Conservation (phyloP, 306 rosid genomes). For the Medicago lupulina region DNA sequence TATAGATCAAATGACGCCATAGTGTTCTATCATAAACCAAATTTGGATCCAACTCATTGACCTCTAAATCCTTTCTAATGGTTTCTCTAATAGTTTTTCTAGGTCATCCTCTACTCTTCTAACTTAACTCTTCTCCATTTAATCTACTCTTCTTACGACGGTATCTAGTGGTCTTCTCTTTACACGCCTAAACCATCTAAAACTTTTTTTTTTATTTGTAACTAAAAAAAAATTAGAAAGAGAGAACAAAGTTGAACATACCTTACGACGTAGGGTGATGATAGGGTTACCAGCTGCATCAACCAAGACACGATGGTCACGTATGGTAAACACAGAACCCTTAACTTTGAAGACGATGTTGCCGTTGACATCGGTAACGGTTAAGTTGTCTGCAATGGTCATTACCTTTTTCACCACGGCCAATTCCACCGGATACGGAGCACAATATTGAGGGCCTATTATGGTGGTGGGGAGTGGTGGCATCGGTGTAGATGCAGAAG, state of each 20-base stretch:
- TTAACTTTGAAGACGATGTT: slow-evolving; percentile 55
- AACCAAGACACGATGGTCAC: slow-evolving; percentile 47
- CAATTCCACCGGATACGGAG: slow-evolving; percentile 50
- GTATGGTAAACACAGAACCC: slow-evolving; percentile 41
- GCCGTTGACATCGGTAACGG: slow-evolving; percentile 55
- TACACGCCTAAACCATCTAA: too few relatives aligned
- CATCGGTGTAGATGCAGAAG: not conserved
- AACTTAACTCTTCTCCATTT: too few relatives aligned
- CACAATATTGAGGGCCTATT: slow-evolving; percentile 51
- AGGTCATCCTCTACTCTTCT: too few relatives aligned
- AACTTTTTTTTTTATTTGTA: too few relatives aligned
- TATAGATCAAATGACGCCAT: too few relatives aligned
- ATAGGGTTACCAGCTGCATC: slow-evolving; percentile 57
- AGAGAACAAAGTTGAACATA: not conserved
- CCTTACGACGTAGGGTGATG: slow-evolving; percentile 50
- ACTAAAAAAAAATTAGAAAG: too few relatives aligned
- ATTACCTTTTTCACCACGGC: slow-evolving; percentile 50
- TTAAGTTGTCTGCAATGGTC: slow-evolving; percentile 46
- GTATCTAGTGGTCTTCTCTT: too few relatives aligned
- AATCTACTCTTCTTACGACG: too few relatives aligned
- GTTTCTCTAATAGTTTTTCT: too few relatives aligned
- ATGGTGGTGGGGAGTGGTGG: slow-evolving; percentile 31
- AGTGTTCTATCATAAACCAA: too few relatives aligned
- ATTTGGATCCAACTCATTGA: too few relatives aligned
- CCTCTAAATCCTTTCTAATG: too few relatives aligned